These are phyloP conservation scores for Penicillium steckii DNA, from an alignment of 495 filamentous ascomycete species.

Conservation along the genomic window DNA sequence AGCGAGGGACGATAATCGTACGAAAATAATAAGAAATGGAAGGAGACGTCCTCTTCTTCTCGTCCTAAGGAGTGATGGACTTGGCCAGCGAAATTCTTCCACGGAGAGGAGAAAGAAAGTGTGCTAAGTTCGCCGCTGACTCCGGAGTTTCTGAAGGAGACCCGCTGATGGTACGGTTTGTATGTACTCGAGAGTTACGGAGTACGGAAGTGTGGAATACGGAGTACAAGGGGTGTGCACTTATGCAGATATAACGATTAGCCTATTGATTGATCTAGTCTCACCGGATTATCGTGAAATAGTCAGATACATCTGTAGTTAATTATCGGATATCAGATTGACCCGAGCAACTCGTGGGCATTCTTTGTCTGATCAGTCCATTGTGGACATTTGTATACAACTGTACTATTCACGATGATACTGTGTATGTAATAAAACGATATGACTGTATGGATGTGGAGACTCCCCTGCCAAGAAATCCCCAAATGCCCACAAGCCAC, in stretches of 20 bases:
- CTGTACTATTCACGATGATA: neutral
- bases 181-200: too few relatives aligned
- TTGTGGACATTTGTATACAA: too few relatives aligned
- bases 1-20: conserved; percentile 1
- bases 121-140: conserved; percentile 11
- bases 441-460: too few relatives aligned
- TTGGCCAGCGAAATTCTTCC: conserved; percentile 13
- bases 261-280: too few relatives aligned
- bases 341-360: neutral
- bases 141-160: conserved; percentile 19
- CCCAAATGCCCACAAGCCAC: conserved; percentile 13
- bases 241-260: too few relatives aligned
- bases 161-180: conserved; percentile 2
- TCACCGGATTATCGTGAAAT: neutral
- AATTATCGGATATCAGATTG: neutral
- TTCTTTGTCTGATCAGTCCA: neutral
- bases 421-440: too few relatives aligned
- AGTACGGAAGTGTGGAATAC: neutral
- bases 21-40: too few relatives aligned
- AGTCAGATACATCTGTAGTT: neutral
- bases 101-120: conserved; percentile 24
- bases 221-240: neutral
- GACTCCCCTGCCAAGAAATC: conserved; percentile 5
- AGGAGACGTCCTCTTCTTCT: too few relatives aligned
- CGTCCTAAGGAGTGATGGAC: conserved; percentile 33